These are phyloP conservation scores for Castanea crenata DNA, from an alignment of 306 rosid species.

Conservation along the genomic window DNA sequence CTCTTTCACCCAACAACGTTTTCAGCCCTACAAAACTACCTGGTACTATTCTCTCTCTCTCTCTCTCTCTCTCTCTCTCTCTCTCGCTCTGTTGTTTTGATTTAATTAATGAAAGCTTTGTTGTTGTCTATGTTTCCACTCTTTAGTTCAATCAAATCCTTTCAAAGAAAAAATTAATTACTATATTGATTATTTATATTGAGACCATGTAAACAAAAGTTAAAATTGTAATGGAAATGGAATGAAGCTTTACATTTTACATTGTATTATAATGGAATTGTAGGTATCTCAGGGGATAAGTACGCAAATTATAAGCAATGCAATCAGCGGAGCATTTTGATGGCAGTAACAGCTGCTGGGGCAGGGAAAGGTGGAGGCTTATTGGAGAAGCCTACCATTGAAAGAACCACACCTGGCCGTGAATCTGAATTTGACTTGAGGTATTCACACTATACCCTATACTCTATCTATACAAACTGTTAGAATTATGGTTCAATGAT, in stretches of 20 bases:
- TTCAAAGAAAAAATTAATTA: no score
- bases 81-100: neutral
- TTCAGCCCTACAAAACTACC: conserved; percentile 37
- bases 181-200: neutral
- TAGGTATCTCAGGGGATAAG: conserved; percentile 50
- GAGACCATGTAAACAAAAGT: no score
- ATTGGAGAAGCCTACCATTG: conserved; percentile 81
- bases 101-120: neutral
- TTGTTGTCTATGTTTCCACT: neutral
- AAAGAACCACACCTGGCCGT: conserved; percentile 75
- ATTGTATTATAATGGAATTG: neutral
- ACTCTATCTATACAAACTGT: no score
- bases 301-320: conserved; percentile 34
- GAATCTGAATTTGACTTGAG: conserved; percentile 78
- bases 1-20: conserved; percentile 61
- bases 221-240: neutral
- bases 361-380: conserved; percentile 71
- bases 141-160: neutral
- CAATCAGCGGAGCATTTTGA: conserved; percentile 41
- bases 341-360: conserved; percentile 46
- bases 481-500: no score
- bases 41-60: conserved; percentile 29
- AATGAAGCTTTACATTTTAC: neutral
- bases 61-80: neutral
- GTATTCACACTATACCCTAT: conserved; percentile 21